Conservation (phyloP, 352 stramenopile species). For the Phytophthora fragariaefolia region DNA sequence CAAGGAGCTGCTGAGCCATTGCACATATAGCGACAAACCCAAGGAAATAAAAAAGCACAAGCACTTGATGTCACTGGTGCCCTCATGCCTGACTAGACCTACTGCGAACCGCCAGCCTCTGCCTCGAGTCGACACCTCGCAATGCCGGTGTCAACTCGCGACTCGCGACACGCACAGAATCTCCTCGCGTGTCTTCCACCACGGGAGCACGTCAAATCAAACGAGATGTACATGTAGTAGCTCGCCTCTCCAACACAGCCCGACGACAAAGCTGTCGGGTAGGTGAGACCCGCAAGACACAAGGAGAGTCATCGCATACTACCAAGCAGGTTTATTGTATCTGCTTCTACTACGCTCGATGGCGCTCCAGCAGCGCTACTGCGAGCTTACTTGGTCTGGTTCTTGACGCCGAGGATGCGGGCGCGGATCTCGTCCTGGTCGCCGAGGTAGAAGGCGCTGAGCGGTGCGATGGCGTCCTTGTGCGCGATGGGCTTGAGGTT, state of each 20-base stretch:
- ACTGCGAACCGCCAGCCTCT: too few species aligned
- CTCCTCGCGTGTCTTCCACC: constrained; percentile 1
- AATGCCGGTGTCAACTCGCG: too few species aligned
- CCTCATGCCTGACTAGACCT: neutral
- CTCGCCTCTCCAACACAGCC: neutral
- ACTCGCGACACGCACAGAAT: constrained; percentile 1
- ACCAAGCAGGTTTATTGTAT: constrained; percentile 16
- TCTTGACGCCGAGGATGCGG: constrained; percentile 96
- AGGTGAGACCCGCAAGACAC: too few species aligned
- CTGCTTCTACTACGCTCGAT: constrained; percentile 5
- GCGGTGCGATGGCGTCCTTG: constrained; percentile 86
- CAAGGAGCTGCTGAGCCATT: constrained; percentile 19
- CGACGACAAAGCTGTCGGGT: neutral
- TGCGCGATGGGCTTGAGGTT: constrained; percentile 86
- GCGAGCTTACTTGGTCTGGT: constrained; percentile 94
- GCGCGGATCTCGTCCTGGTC: constrained; percentile 43
- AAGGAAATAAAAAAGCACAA: constrained; percentile 32
- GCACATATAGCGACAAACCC: constrained; percentile 28
- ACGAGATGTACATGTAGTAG: too few species aligned
- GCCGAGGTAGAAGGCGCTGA: constrained; percentile 87
- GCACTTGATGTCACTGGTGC: too few species aligned
- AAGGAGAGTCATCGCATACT: too few species aligned
- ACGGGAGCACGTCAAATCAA: constrained; percentile 1
- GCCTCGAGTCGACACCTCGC: too few species aligned
- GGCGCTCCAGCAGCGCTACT: neutral